These are phyloP conservation scores for Eucalyptus victrix DNA, from an alignment of 345 rosid species.

Conservation along the genomic window DNA sequence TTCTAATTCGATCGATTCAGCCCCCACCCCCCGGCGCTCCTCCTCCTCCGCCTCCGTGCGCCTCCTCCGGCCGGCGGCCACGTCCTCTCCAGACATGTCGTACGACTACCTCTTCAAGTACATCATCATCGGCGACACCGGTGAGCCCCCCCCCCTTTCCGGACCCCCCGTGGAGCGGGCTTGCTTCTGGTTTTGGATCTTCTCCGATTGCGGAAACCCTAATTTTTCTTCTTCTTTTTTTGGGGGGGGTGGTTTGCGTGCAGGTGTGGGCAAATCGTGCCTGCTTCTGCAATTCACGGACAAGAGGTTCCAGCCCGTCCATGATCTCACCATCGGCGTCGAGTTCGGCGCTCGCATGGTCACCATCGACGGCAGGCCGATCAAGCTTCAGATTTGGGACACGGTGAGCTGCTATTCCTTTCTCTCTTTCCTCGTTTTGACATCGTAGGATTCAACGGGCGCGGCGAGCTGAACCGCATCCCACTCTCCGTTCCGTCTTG, in stretches of 20 bases:
- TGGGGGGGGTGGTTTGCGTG: background rate
- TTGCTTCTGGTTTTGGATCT: background rate
- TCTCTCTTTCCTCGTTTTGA: background rate
- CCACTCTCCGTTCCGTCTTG: background rate
- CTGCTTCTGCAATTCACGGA: slow-evolving; percentile 63
- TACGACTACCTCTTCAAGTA: slow-evolving; percentile 72
- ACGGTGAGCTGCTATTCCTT: slow-evolving; percentile 13
- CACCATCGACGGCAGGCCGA: slow-evolving; percentile 40
- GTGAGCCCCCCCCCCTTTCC: background rate
- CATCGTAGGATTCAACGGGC: background rate
- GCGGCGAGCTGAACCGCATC: background rate
- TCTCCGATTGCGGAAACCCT: background rate
- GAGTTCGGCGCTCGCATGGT: slow-evolving; percentile 79
- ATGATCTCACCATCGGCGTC: slow-evolving; percentile 66
- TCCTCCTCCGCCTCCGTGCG: background rate
- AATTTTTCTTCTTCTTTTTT: background rate
- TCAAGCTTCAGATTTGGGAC: slow-evolving; percentile 78
- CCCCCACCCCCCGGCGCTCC: background rate
- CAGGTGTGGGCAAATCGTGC: slow-evolving; percentile 71
- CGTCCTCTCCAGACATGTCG: slow-evolving; percentile 15
- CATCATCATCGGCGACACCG: slow-evolving; percentile 59
- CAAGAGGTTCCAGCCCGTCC: slow-evolving; percentile 73
- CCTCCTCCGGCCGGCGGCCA: background rate
- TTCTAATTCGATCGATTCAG: background rate
- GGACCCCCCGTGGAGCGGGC: background rate